These are phyloP conservation scores for Colletotrichum aenigma DNA, from an alignment of 2,329 filamentous ascomycete species.

Conservation along the genomic window DNA sequence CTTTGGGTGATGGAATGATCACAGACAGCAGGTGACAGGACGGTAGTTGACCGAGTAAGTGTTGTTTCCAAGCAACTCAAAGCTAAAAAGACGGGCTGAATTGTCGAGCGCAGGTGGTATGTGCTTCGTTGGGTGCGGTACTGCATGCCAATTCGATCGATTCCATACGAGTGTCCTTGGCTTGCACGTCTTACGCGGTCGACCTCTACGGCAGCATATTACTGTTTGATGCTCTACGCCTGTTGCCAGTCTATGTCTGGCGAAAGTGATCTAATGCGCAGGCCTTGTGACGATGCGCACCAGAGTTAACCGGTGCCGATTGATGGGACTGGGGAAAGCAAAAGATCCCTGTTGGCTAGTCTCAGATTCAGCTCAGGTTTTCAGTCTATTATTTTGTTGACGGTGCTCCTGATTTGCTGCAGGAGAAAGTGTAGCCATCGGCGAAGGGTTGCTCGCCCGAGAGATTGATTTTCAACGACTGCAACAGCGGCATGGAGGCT, in stretches of 20 bases:
- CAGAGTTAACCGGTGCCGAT: background rate
- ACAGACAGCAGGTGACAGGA: background rate
- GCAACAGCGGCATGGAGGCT: background rate
- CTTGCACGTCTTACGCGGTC: background rate
- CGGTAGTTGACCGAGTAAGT: conserved; percentile 9
- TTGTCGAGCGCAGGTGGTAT: background rate
- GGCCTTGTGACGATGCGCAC: background rate
- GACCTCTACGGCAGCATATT: background rate
- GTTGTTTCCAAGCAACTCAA: background rate
- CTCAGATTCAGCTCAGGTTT: conserved; percentile 18
- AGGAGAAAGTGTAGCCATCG: background rate
- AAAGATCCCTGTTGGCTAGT: conserved; percentile 7
- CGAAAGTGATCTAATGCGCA: background rate
- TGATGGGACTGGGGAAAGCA: background rate
- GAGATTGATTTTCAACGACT: background rate
- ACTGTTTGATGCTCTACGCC: background rate
- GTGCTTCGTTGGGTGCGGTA: background rate
- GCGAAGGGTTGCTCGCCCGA: background rate
- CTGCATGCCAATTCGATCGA: background rate
- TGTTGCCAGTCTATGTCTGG: background rate
- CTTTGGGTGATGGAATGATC: background rate
- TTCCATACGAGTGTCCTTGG: background rate
- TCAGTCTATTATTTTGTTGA: background rate
- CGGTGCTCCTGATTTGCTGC: conserved; percentile 5
- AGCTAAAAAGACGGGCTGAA: background rate